These are phyloP conservation scores for Paspalum notatum DNA, from an alignment of 176 grass and related monocot species.

Conservation along the genomic window DNA sequence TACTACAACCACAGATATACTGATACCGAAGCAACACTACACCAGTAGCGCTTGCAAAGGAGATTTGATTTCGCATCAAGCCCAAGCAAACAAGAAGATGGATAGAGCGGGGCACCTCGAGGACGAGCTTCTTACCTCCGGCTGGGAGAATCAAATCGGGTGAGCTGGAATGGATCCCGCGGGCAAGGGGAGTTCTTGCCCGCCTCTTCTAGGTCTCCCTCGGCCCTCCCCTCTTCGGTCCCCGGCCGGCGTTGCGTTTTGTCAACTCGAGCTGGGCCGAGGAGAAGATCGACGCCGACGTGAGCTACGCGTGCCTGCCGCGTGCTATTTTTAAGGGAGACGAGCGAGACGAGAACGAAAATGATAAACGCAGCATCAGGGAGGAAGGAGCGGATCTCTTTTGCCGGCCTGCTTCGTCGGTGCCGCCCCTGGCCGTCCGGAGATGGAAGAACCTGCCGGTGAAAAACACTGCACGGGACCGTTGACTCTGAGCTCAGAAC, in stretches of 20 bases:
- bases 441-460: too few species aligned
- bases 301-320: not conserved
- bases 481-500: too few species aligned
- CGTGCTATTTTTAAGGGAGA: not conserved
- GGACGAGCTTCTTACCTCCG: slow-evolving; percentile 19
- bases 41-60: not conserved
- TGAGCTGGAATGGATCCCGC: slow-evolving; percentile 3
- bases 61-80: slow-evolving; percentile 7
- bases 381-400: too few species aligned
- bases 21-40: too few species aligned
- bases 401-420: too few species aligned
- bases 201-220: not conserved
- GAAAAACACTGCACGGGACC: too few species aligned
- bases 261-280: not conserved
- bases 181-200: not conserved
- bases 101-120: not conserved
- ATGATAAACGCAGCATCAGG: too few species aligned
- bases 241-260: not conserved
- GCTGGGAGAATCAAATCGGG: slow-evolving; percentile 5
- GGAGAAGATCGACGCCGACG: not conserved
- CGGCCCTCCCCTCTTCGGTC: not conserved
- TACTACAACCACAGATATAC: not conserved
- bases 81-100: not conserved
- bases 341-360: too few species aligned
- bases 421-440: too few species aligned